A percentile compares a stretch with the other conserved stretches of the same genome.
phyloP scores from a whole-genome alignment of 1,139 yeast genomes.

The Wickerhamomyces sp. region DNA sequence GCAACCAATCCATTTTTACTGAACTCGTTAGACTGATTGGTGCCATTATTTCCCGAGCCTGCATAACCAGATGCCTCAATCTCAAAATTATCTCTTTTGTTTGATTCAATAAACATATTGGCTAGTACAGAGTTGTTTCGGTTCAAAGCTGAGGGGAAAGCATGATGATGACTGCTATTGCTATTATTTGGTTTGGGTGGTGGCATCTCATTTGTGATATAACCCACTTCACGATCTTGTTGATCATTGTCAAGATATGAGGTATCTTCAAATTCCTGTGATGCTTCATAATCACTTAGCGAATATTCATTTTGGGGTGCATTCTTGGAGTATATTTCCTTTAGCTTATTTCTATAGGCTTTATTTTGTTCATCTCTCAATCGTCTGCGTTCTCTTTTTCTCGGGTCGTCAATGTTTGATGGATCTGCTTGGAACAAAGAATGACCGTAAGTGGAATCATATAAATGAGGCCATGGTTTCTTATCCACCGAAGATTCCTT shows the following conservation, averaged over 20 bases:
- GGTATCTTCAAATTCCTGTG: conserved; percentile 1
- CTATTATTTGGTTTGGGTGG: conserved; percentile 14
- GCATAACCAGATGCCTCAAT: conserved; percentile 80
- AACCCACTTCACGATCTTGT: neutral
- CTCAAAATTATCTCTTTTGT: conserved; percentile 48
- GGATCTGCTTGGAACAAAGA: conserved; percentile 32
- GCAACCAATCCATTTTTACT: conserved; percentile 70
- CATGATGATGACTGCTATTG: conserved; percentile 5
- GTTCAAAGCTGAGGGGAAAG: conserved; percentile 16
- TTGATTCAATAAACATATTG: conserved; percentile 19
- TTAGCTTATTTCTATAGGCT: conserved; percentile 30
- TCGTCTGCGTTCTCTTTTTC: conserved; percentile 30
- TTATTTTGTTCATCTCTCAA: conserved; percentile 29
- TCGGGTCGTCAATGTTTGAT: conserved; percentile 24
- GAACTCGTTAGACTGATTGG: conserved; percentile 27
- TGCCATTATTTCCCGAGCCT: conserved; percentile 47
- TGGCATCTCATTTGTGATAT: conserved; percentile 7
- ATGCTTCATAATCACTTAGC: conserved; percentile 1
- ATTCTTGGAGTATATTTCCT: conserved; percentile 13
- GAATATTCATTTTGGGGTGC: neutral
- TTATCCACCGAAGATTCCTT: conserved; percentile 22
- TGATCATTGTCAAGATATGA: conserved; percentile 1
- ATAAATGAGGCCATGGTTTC: conserved; percentile 31
- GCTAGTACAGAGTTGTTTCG: conserved; percentile 28
- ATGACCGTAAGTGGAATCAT: conserved; percentile 36